Evolutionary conservation across 768 basidiomycete species (phyloP), one percentile per base, ranked within the genome.

Genomic region (Serendipita sp.): DNA sequence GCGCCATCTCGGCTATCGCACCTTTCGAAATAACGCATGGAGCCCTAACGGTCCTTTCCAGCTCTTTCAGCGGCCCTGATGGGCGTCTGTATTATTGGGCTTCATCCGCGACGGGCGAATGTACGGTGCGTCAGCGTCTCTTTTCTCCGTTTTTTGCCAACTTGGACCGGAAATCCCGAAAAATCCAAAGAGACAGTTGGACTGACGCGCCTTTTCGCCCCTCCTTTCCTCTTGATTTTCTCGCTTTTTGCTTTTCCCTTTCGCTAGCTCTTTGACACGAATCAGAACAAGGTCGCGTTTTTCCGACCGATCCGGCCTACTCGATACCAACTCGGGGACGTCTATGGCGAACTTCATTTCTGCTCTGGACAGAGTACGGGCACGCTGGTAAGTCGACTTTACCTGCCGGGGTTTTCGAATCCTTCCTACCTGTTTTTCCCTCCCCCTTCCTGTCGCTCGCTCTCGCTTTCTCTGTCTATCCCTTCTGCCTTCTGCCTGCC

Each of bases 311-410:
- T 84, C 66, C 82, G 85, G 70, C 83, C 83, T 66, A 86, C 85
- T 65, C 85, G 86, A 69, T 91, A 88, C 78, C 86, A 87, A 72
- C 81, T 91, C 68, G 89, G 89, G 67, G 89, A 91, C 71, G 89
- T 91, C 41, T 86, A 85, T 73, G 87, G 88, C 67, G 89, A 92
- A 71, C 79, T 92, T 68, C 88, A 90, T 72, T 89, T 90, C 73
- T 77, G 88, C 73, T 85, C 86, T 71, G 80, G 76, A 62, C 88
- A 86, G 65, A 89, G 90, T 54, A 81, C 83, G 70, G 88, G 89
- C 54, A 88, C 88, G 65, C 87, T 91, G 76, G 89, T 90, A 76
- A 75, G 73, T 68, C 68, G 65, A 41, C 41, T 7, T 5, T 41
- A 7, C 41, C 41, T 23, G 23, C 23, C 23, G 23, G 23, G n/a